Evolutionary conservation across 441 rosid genomes (phyloP).

Genomic region (Erodium moschatum): DNA sequence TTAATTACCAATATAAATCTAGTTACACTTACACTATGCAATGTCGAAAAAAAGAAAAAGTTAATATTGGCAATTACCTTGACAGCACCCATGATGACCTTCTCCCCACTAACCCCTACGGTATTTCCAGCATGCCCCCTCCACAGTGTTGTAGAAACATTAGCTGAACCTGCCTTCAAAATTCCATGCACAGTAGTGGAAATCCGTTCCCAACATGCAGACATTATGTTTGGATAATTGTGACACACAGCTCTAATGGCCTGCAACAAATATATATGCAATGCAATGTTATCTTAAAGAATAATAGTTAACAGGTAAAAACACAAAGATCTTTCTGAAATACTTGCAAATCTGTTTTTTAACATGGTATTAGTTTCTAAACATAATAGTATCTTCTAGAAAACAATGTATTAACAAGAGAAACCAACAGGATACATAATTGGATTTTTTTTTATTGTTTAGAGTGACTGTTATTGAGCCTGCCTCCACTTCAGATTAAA

Average conservation of each 20-base stretch:
- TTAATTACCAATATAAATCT: neutral
- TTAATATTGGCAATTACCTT: conserved; percentile 39
- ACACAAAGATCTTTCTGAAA: neutral
- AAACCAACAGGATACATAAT: neutral
- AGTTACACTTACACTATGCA: neutral
- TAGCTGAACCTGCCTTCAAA: conserved; percentile 35
- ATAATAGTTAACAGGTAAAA: neutral
- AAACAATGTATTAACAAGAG: neutral
- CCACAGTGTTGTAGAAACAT: conserved; percentile 41
- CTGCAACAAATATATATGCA: conserved; percentile 31
- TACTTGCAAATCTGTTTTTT: neutral
- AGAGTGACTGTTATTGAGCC: neutral
- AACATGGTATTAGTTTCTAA: neutral
- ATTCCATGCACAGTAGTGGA: conserved; percentile 42
- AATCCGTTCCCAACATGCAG: conserved; percentile 54
- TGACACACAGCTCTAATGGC: conserved; percentile 76
- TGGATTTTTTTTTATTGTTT: neutral
- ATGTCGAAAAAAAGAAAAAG: neutral
- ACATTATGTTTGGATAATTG: conserved; percentile 58
- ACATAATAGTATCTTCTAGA: neutral
- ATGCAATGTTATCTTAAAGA: neutral
- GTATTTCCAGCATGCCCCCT: conserved; percentile 44
- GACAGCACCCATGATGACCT: conserved; percentile 56
- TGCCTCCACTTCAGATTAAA: neutral
- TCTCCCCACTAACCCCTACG: conserved; percentile 53